Conservation (phyloP, 2,329 filamentous ascomycete genomes). For the Phialophora chinensis region DNA sequence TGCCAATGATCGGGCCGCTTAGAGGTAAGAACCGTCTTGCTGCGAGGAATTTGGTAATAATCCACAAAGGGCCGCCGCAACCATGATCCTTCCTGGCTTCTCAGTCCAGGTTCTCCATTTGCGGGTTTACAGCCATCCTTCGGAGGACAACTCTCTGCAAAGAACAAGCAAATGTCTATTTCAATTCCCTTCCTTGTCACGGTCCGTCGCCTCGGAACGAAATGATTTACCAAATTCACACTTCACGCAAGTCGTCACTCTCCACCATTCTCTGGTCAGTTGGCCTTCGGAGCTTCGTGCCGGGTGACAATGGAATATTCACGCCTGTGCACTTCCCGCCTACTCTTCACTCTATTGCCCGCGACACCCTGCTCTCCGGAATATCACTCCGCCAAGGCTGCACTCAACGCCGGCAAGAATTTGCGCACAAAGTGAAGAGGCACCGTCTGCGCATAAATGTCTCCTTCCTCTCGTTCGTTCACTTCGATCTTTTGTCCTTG, state of each 20-base stretch:
- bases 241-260: neutral
- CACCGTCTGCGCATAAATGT: neutral
- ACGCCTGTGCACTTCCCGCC: neutral
- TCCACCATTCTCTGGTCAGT: neutral
- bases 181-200: neutral
- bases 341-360: slow-evolving; percentile 6
- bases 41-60: neutral
- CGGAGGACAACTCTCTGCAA: neutral
- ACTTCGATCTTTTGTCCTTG: neutral
- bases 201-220: neutral
- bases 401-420: neutral
- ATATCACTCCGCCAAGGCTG: neutral
- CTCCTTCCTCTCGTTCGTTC: neutral
- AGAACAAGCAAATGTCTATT: neutral
- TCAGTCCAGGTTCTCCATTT: neutral
- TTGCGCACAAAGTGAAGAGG: neutral
- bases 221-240: neutral
- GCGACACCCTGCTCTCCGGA: neutral
- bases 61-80: neutral
- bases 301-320: neutral
- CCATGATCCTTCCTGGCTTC: neutral
- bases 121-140: neutral
- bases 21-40: neutral
- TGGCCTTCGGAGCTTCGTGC: neutral
- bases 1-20: neutral